Conservation (phyloP, 208 protist species). For the Trichomonas vaginalis region DNA sequence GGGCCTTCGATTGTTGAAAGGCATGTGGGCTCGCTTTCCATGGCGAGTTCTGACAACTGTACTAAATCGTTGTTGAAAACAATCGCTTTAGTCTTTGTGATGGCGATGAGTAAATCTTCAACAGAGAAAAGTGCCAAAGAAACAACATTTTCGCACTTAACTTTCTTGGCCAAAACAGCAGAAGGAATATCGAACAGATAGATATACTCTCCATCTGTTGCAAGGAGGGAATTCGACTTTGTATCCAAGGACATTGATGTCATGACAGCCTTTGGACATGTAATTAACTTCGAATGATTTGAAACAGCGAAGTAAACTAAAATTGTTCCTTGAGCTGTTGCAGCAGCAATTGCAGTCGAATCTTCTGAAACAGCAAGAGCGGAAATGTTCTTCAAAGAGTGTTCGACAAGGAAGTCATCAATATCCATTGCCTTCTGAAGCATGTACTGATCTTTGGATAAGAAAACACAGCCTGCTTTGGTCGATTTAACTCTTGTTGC, state of each 20-base stretch:
- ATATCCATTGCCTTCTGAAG: neutral
- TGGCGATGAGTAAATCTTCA: neutral
- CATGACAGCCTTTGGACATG: neutral
- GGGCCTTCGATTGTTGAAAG: neutral
- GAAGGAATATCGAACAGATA: neutral
- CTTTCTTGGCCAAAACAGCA: neutral
- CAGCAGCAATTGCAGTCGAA: neutral
- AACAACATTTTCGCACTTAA: neutral
- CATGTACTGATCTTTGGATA: neutral
- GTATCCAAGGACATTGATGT: neutral
- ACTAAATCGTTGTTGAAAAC: neutral
- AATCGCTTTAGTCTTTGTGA: neutral
- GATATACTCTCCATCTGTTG: neutral
- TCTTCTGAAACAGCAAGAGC: neutral
- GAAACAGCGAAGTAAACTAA: neutral
- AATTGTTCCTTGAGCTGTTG: neutral
- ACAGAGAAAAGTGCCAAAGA: neutral
- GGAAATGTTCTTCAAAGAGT: neutral
- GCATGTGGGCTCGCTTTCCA: neutral
- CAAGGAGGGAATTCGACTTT: neutral
- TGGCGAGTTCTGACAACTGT: neutral
- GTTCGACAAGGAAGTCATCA: neutral
- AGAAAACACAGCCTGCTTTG: neutral
- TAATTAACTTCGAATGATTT: neutral
- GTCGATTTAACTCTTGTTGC: neutral